Base-by-base conservation (phyloP, 208 protist species). In the Acanthamoeba royreba region DNA sequence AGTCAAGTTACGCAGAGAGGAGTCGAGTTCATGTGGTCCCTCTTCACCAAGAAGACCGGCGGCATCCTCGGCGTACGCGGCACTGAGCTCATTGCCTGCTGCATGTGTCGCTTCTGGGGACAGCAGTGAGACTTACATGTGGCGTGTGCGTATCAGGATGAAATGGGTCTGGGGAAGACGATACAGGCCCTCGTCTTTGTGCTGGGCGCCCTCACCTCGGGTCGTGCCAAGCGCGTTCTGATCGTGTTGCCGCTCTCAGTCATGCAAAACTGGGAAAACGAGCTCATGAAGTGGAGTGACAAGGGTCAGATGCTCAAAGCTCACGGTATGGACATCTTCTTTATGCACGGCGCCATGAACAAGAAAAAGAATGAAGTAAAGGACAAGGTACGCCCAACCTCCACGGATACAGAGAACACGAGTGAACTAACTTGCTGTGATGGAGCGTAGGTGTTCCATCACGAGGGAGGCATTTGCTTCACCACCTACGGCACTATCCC, bases 151-250 rank as follows among this genome's bases (percentile, higher is more conserved):
- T 81, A 28, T 1, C 43, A 92, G 88, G 88, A 92, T 13, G 88
- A 92, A 28, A 92, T 92, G 88, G 88, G 88, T 25, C 43, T 92
- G 33, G 88, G 88, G 31, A 92, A 92, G 63, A 92, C 88, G 5
- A 92, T 92, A 13, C 88, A 92, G 40, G 88, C 63, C 4, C 53
- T 92, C 61, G 43, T 61, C 28, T 43, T 92, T 22, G 35, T 81
- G 25, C 40, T 92, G 45, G 88, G 88, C 61, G 43, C 47, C 7
- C 47, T 92, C 31, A 74, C 53, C 17, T 81, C 63, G 35, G 61
- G 45, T 35, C 61, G 43, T 28, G 63, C 63, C 88, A 92, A 81
- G 53, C 55, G 63, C 15, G 45, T 81, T 42, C 43, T 92, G 7
- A 81, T 81, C 38, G 88, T 81, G 35, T n/a, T 81, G 45, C 88